A percentile compares a stretch with the other conserved stretches of the same genome.
These are phyloP conservation scores for Penicillium italicum DNA, from an alignment of 2,329 filamentous ascomycete species.

Conservation along the genomic window DNA sequence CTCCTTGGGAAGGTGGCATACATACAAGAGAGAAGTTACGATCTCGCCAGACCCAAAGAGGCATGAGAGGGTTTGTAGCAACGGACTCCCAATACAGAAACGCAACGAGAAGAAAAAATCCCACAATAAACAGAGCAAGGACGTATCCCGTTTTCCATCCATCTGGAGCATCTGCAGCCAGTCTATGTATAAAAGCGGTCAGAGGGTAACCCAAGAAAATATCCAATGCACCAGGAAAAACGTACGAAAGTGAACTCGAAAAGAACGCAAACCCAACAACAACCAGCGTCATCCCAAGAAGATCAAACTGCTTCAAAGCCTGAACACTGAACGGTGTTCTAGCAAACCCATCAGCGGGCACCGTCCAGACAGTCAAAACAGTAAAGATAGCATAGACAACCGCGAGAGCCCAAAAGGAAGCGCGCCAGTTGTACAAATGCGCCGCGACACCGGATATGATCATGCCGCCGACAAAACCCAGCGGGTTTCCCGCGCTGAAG, in stretches of 20 bases:
- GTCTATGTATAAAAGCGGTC: slow-evolving; percentile 27
- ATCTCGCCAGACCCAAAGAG: slow-evolving; percentile 56
- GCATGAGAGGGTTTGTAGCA: slow-evolving; percentile 51
- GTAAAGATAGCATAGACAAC: slow-evolving; percentile 62
- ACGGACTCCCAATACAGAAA: slow-evolving; percentile 64
- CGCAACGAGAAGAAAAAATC: slow-evolving; percentile 51
- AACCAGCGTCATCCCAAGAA: slow-evolving; percentile 58
- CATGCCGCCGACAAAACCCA: slow-evolving; percentile 56
- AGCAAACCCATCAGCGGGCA: slow-evolving; percentile 53
- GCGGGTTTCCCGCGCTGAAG: slow-evolving; percentile 57
- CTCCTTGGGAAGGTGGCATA: background rate
- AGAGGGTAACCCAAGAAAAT: background rate
- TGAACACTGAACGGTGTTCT: slow-evolving; percentile 45
- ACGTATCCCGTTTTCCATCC: slow-evolving; percentile 63
- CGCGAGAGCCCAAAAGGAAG: slow-evolving; percentile 59
- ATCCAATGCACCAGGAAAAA: background rate
- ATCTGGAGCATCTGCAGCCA: slow-evolving; percentile 54
- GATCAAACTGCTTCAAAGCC: slow-evolving; percentile 57
- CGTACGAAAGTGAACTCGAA: slow-evolving; percentile 58
- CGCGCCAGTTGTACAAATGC: slow-evolving; percentile 60
- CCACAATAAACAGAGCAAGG: slow-evolving; percentile 59
- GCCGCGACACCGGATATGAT: slow-evolving; percentile 62
- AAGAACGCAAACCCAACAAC: slow-evolving; percentile 64
- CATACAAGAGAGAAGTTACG: slow-evolving; percentile 61
- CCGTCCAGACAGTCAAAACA: slow-evolving; percentile 57